Evolutionary conservation across 192 early-diverging fungal species (phyloP).

Genomic region (Backusella macrospora): DNA sequence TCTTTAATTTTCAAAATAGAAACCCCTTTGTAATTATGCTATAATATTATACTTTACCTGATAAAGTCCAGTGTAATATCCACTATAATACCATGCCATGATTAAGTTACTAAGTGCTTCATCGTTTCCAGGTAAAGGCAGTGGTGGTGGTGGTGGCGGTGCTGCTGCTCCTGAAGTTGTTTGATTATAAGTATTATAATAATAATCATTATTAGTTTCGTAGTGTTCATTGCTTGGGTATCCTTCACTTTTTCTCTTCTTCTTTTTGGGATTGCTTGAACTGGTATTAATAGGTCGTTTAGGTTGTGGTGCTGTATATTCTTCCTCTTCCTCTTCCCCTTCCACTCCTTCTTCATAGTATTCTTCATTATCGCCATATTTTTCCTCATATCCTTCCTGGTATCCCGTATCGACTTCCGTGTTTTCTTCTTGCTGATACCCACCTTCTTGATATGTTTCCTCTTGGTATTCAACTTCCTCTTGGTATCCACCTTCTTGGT

Average conservation of each 20-base stretch:
- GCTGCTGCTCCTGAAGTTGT: not conserved
- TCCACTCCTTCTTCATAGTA: not conserved
- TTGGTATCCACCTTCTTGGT: not conserved
- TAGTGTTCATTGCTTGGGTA: not conserved
- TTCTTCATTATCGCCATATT: slow-evolving; percentile 18
- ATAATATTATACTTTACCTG: slow-evolving; percentile 42
- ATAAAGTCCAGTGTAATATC: slow-evolving; percentile 75
- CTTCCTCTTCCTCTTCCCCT: not conserved
- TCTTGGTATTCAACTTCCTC: slow-evolving; percentile 20
- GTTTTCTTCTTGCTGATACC: not conserved
- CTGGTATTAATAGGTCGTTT: not conserved
- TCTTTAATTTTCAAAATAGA: too few species aligned
- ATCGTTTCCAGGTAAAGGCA: slow-evolving; percentile 43
- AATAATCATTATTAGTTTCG: not conserved
- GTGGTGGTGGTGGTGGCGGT: slow-evolving; percentile 12
- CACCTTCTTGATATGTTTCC: slow-evolving; percentile 19
- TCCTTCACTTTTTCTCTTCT: not conserved
- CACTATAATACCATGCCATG: slow-evolving; percentile 78
- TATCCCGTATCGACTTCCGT: slow-evolving; percentile 17
- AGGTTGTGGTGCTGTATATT: not conserved
- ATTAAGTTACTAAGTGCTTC: slow-evolving; percentile 65
- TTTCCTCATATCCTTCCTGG: not conserved
- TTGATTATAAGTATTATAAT: not conserved
- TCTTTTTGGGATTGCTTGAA: not conserved
- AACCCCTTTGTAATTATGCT: too few species aligned